phyloP scores from a whole-genome alignment of 2,329 filamentous ascomycete genomes.

The Fusarium camptoceras region DNA sequence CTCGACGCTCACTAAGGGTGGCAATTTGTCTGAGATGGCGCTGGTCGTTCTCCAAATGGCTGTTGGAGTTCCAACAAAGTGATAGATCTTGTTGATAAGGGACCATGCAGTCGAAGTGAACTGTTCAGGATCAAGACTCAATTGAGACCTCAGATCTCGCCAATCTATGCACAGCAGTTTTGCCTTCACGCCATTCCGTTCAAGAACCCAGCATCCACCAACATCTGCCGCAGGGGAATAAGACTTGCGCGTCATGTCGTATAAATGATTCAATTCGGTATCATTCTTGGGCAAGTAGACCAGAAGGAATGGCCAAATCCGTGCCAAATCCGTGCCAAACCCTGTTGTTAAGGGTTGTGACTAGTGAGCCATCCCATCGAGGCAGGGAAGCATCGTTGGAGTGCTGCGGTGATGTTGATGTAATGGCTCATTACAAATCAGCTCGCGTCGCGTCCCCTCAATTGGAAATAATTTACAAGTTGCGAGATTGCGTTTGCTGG shows the following conservation, averaged over 20 bases:
- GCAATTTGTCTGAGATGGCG: neutral
- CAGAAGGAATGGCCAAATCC: neutral
- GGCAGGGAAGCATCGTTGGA: neutral
- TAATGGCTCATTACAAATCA: constrained; percentile 37
- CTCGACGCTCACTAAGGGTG: neutral
- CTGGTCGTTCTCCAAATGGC: neutral
- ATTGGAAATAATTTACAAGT: constrained; percentile 13
- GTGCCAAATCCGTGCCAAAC: neutral
- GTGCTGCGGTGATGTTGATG: constrained; percentile 17
- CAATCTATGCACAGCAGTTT: constrained; percentile 30
- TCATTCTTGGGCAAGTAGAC: neutral
- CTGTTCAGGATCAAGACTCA: neutral
- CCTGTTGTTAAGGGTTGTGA: neutral
- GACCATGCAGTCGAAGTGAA: neutral
- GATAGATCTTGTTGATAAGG: neutral
- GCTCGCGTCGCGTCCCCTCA: neutral
- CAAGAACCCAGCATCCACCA: neutral
- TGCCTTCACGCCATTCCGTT: constrained; percentile 6
- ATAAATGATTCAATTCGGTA: neutral
- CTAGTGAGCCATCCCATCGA: neutral
- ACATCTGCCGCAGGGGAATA: neutral
- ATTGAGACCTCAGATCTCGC: constrained; percentile 26
- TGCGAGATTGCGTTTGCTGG: constrained; percentile 3
- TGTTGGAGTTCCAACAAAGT: neutral
- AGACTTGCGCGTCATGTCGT: neutral